phyloP scores from a whole-genome alignment of 331 rosid genomes.

The Rhamnella rubrinervis region DNA sequence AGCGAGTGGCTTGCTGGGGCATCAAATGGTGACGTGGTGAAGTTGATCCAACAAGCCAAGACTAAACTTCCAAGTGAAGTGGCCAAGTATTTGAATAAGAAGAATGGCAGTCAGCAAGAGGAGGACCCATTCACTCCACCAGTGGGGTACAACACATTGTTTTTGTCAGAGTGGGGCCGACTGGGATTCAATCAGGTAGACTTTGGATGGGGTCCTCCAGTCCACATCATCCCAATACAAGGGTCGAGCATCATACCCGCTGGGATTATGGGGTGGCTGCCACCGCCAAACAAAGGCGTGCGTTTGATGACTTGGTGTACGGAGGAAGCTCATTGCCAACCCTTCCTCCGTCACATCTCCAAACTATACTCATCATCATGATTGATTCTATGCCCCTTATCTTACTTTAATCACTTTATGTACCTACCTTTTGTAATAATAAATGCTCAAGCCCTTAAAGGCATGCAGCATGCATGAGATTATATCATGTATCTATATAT shows the following conservation, averaged over 20 bases:
- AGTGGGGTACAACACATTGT: conserved; percentile 43
- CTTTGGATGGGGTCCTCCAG: conserved; percentile 68
- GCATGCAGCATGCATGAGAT: no score
- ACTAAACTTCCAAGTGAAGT: conserved; percentile 40
- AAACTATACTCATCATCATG: background rate
- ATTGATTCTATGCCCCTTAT: no score
- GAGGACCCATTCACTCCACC: conserved; percentile 68
- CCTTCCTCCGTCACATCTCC: conserved; percentile 39
- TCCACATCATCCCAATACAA: conserved; percentile 59
- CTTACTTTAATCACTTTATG: no score
- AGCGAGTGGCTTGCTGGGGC: conserved; percentile 25
- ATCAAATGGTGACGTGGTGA: conserved; percentile 37
- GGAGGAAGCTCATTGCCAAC: conserved; percentile 37
- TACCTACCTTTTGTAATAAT: no score
- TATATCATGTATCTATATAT: no score
- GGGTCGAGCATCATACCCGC: conserved; percentile 54
- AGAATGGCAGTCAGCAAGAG: conserved; percentile 11
- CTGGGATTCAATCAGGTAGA: conserved; percentile 72
- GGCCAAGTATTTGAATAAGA: conserved; percentile 43
- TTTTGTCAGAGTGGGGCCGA: conserved; percentile 76
- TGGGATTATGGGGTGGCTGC: conserved; percentile 49
- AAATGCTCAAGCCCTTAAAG: no score
- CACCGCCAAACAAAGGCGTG: conserved; percentile 48
- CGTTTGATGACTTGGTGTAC: conserved; percentile 76
- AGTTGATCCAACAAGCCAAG: conserved; percentile 61